Evolutionary conservation across 495 filamentous ascomycete species (phyloP), one percentile per base, ranked within the genome.

Genomic region (Neurospora sp.): DNA sequence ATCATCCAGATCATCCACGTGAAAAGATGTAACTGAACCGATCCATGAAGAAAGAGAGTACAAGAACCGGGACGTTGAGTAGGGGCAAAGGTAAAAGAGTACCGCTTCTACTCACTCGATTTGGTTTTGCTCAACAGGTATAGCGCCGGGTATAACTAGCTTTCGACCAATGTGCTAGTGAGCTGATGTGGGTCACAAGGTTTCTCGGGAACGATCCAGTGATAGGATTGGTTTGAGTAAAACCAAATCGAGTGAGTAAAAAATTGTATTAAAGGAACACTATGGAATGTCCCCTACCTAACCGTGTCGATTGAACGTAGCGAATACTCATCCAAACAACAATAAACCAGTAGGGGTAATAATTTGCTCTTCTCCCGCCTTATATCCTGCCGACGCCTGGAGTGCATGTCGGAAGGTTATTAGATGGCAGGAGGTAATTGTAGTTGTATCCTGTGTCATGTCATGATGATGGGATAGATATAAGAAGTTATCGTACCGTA

Each of bases 401-500:
- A 41, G 78, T 78, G 78, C 76, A 10, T 69, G 79, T 77, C 81
- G 82, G 85, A 78, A 88, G 88, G 90, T 84, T 91, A 91, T 91
- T 91, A 92, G 90, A 92, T 91, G 84, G 87, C 88, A 87, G 88
- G 91, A 92, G 90, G 71, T 23, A 20, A 7, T 27, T 37, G 5
- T 46, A 35, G 7, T 10, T 81, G 75, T 40, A 73, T 39, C 48
- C 11, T 9, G 44, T 35, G 20, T 14, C 46, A 54, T 12, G 46
- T 23, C 20, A 35, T 14, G 18, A 12, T 18, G 18, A 70, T 18
- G 62, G 0, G 69, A 10, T 31, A 16, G 48, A 59, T 62, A 7
- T 16, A 62, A 35, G 5, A 35, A 35, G 54, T 35, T 27, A 66
- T 66, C 54, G 54, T 66, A 37, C 54, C 14, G 54, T 66, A 66